Evolutionary conservation across 179 eudicot species (phyloP), one percentile per base, ranked within the genome.

Genomic region (Dionaea muscipula): DNA sequence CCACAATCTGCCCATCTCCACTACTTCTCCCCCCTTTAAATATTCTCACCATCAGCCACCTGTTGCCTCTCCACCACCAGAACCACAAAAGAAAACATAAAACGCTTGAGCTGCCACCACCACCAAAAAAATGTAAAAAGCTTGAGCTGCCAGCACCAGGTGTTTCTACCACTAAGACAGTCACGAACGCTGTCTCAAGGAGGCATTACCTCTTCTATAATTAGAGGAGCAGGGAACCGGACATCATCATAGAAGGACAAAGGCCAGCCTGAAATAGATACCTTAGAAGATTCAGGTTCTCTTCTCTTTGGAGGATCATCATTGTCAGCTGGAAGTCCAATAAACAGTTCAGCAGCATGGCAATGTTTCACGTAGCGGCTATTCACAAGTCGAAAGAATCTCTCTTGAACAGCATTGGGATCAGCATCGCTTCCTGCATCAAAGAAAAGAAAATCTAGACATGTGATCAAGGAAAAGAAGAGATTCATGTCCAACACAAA

Each of bases 331-430:
- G 72, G 62, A 59, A 79, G 73, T 59, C 76, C 60, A 55, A 85
- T 57, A 47, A 64, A 66, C 27, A 94, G 94, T 53, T 82, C 90
- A 68, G 83, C 78, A 50, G 72, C 72, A 58, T 95, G 96, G 49
- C 88, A 91, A 4, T 82, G 82, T 66, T 87, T 94, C 51, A 82
- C 68, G 62, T 63, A 82, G 39, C 81, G 81, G 38, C 80, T 68
- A 26, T 52, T 59, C 46, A 83, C 81, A 68, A 86, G 97, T 68
- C 61, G 79, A 28, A 26, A 64, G 49, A 91, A 87, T 57, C 62
- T 77, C 51, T 81, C 76, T 26, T 60, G 76, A 61, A 75, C 47
- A 33, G 59, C 60, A 46, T 82, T 76, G 56, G 45, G 60, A 51
- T 36, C 55, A 19, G 47, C 51, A 53, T 21, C 37, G 57, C 38